Conservation (phyloP, 176 grass and related monocot species). For the Cenchrus purpureus region DNA sequence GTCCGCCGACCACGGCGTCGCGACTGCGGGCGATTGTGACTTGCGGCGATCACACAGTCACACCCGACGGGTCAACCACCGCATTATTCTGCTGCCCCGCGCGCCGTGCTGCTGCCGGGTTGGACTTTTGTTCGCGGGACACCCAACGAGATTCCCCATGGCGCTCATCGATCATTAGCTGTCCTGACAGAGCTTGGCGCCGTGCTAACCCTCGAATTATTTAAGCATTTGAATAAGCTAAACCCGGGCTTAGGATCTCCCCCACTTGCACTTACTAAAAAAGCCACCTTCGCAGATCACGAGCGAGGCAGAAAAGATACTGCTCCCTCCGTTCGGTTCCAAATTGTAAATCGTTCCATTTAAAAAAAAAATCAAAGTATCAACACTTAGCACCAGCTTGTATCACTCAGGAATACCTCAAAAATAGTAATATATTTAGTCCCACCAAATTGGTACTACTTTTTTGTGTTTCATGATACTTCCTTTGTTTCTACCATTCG, state of each 20-base stretch:
- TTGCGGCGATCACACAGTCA: not conserved
- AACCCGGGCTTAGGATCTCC: conserved; percentile 34
- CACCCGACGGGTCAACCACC: conserved; percentile 24
- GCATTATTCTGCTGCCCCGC: not conserved
- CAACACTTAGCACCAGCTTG: too few species aligned
- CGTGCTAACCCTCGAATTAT: conserved; percentile 9
- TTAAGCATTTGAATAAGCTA: conserved; percentile 39
- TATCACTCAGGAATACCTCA: too few species aligned
- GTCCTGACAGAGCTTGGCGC: not conserved
- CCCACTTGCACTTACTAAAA: conserved; percentile 6
- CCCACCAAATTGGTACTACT: too few species aligned
- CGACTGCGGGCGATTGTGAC: not conserved
- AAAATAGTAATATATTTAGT: too few species aligned
- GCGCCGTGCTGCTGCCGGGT: conserved; percentile 24
- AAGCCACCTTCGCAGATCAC: conserved; percentile 19
- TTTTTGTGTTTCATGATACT: too few species aligned
- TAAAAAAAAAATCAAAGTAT: too few species aligned
- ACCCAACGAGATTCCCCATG: conserved; percentile 25
- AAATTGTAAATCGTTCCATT: too few species aligned
- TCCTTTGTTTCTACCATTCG: too few species aligned
- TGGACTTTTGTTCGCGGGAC: conserved; percentile 37
- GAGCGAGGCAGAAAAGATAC: not conserved
- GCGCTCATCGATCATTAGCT: not conserved
- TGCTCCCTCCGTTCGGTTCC: not conserved
- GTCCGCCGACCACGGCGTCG: not conserved